phyloP scores from a whole-genome alignment of 2,329 filamentous ascomycete genomes.

The Colletotrichum orbiculare region DNA sequence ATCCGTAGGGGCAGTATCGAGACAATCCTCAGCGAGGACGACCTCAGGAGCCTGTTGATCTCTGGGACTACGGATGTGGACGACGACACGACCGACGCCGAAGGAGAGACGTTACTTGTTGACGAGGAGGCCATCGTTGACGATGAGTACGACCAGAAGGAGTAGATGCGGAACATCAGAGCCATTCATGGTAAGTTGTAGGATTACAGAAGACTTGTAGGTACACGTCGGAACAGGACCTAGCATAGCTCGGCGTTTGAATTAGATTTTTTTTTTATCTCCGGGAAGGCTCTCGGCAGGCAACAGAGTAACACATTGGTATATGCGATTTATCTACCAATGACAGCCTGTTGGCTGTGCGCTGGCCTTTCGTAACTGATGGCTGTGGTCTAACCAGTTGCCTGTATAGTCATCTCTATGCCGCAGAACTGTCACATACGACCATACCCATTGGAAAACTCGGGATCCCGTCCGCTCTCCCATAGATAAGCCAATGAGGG shows the following conservation, averaged over 20 bases:
- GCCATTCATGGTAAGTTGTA: conserved; percentile 2
- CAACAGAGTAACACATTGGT: too few species aligned
- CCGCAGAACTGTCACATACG: too few species aligned
- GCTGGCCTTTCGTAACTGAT: too few species aligned
- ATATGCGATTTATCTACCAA: too few species aligned
- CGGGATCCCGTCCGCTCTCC: too few species aligned
- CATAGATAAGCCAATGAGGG: too few species aligned
- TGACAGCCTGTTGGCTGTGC: too few species aligned
- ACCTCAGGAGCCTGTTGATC: conserved; percentile 61
- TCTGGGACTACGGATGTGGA: conserved; percentile 35
- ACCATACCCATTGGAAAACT: too few species aligned
- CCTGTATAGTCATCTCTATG: too few species aligned
- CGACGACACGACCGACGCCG: conserved; percentile 40
- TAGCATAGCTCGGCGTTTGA: conserved; percentile 10
- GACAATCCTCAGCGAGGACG: conserved; percentile 71
- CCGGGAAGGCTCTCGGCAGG: too few species aligned
- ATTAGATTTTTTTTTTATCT: not conserved
- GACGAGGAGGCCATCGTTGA: conserved; percentile 40
- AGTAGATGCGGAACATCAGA: not conserved
- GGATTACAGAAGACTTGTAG: not conserved
- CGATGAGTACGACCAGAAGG: conserved; percentile 16
- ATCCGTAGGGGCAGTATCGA: conserved; percentile 65
- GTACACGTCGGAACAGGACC: too few species aligned
- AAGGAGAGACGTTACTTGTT: conserved; percentile 43
- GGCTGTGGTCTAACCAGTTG: too few species aligned